Evolutionary conservation across 768 basidiomycete species (phyloP).

Genomic region (Naematelia encephala): DNA sequence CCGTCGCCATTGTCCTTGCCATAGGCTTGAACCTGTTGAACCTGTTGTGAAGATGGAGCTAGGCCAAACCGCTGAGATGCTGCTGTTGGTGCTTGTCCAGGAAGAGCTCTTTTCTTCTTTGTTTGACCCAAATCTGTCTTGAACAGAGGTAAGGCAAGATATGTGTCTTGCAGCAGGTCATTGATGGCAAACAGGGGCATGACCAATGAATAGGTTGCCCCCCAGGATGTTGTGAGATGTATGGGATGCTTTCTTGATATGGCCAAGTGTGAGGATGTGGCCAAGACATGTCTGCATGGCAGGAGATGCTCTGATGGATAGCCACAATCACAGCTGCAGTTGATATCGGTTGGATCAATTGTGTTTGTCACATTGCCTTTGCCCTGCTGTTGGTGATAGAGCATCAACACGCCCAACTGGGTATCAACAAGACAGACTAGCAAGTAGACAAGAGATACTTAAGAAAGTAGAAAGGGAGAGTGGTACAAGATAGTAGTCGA

Average conservation of each 20-base stretch:
- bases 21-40: too few species aligned
- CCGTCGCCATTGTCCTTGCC: too few species aligned
- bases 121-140: not conserved
- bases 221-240: not conserved
- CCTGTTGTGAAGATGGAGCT: not conserved
- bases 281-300: not conserved
- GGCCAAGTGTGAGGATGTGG: not conserved
- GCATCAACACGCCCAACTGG: too few species aligned
- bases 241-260: too few species aligned
- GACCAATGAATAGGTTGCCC: not conserved
- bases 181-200: not conserved
- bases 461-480: too few species aligned
- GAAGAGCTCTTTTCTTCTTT: not conserved
- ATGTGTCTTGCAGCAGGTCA: not conserved
- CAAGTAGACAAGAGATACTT: too few species aligned
- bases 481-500: too few species aligned
- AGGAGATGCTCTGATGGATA: not conserved
- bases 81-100: not conserved
- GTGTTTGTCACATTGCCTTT: not conserved
- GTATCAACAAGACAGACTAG: too few species aligned
- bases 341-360: not conserved
- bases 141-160: not conserved
- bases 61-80: not conserved
- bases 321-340: not conserved
- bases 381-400: not conserved